Evolutionary conservation across 2,329 filamentous ascomycete species (phyloP), one percentile per base, ranked within the genome.

Genomic region (Penicillium sp.): DNA sequence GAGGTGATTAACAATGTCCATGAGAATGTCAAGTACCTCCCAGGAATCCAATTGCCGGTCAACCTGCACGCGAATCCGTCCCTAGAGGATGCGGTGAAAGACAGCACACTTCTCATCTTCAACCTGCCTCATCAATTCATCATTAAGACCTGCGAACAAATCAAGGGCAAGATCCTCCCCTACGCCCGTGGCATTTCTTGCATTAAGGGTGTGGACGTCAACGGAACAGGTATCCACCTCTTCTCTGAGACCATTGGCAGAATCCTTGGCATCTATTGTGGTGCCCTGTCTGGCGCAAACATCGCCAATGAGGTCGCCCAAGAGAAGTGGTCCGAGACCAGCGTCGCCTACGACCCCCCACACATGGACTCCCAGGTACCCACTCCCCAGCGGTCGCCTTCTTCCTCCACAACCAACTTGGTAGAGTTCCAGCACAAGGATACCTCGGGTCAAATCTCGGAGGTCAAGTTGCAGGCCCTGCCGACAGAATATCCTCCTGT

Each of bases 21-120:
- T 79, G 94, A 99, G 80, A 99, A 99, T 76, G 83, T 96, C 79
- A 99, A 97, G 78, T 99, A 99, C 79, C 88, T 99, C 10, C 91
- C 93, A n/a, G 86, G 86, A 68, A 90, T 99, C 71, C 79, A 83
- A 33, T 84, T 99, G 2, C 94, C 94, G 4, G 69, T 81, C 60
- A 99, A 99, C 74, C 61, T 77, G 36, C 71, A 71, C 55, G 75
- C 75, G 55, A 77, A 77, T 57, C 75, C 75, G 13, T 76, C 73
- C 11, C 79, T 77, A 46, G 73, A 75, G 57, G 90, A 92, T 60
- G 85, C 94, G 19, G 93, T 94, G 71, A 86, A 87, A 70, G 86
- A 89, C 75, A 89, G 92, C 27, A 90, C 91, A 27, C 90, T 99
- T 61, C 85, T 99, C 62, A 83, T 99, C 72, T 99, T 99, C 84